A percentile compares a stretch with the other conserved stretches of the same genome.
Conservation (phyloP, 345 rosid species). For the Brassica juncea region DNA sequence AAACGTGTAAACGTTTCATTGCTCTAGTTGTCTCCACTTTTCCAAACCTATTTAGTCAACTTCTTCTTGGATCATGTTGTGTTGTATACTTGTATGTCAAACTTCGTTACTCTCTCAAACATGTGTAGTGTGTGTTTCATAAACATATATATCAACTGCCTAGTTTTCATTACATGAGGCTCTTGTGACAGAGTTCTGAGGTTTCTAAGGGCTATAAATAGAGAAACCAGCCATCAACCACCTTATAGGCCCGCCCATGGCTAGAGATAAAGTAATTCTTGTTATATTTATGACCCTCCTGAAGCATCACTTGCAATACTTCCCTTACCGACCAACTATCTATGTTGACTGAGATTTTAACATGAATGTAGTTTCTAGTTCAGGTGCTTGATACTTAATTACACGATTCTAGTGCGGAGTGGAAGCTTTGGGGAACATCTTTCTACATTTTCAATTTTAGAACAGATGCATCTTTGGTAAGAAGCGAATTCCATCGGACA, state of each 20-base stretch:
- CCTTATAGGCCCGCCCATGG: background rate
- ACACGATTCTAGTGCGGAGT: too few species aligned
- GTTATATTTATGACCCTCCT: background rate
- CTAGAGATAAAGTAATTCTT: background rate
- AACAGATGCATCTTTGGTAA: background rate
- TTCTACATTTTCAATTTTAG: background rate
- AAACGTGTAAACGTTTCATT: background rate
- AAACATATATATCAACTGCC: background rate
- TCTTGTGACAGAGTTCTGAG: background rate
- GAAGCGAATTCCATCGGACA: background rate
- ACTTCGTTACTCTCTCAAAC: conserved; percentile 24
- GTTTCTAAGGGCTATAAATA: background rate
- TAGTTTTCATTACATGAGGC: background rate
- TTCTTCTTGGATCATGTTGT: background rate
- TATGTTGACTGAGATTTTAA: background rate
- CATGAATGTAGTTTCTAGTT: background rate
- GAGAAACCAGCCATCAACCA: background rate
- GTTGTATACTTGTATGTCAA: background rate
- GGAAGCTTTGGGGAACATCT: background rate
- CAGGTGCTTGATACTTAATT: background rate
- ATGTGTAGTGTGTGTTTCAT: conserved; percentile 1
- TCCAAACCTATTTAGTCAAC: conserved; percentile 9
- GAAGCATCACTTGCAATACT: background rate
- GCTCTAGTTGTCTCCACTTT: background rate
- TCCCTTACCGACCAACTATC: background rate